Base-by-base conservation (phyloP, 2,329 filamentous ascomycete genomes). In the Pestalotiopsis sp. region DNA sequence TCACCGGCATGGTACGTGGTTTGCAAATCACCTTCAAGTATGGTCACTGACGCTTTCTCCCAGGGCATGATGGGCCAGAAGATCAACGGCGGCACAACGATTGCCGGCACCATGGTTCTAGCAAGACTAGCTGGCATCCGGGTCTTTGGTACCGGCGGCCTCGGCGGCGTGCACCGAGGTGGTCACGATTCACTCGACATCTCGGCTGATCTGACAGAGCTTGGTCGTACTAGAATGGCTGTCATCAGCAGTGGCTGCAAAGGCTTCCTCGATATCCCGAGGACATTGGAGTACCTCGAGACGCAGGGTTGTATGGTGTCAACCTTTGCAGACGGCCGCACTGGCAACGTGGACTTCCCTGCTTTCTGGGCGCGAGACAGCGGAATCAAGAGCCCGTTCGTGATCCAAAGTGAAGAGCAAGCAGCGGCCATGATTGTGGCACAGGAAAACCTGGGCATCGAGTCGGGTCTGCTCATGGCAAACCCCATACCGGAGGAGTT, bases 281-380 rank as follows among this genome's bases (percentile, higher is more conserved):
- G 94, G 66, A 99, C 96, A 0, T 85, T 99, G 4, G 96, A 99
- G 82, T 86, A 86, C 73, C 84, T 91, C 23, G 90, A 91, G 79
- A 91, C 89, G 0, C 89, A 91, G 77, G 93, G 93, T 11, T 94
- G 94, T 25, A 87, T 91, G 49, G 94, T 98, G 1, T 92, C 90
- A 3, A 98, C 96, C 2, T 99, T 98, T 82, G 91, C 94, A 27
- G 94, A 97, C 80, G 94, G 93, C 1, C 88, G 93, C 49, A 81
- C 83, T 31, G 92, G 90, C 1, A 82, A 86, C 5, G 87, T 98
- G 56, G 92, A 97, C 75, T 96, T 98, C 75, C 96, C 96, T 1
- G 94, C 93, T 0, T 99, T 99, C 80, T 99, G 93, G 88, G 93
- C 93, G 0, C 86, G 95, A 56, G 94, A 98, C 57, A 98, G 95